Conservation (phyloP, 2,329 filamentous ascomycete genomes). For the Graphilbum sp. region DNA sequence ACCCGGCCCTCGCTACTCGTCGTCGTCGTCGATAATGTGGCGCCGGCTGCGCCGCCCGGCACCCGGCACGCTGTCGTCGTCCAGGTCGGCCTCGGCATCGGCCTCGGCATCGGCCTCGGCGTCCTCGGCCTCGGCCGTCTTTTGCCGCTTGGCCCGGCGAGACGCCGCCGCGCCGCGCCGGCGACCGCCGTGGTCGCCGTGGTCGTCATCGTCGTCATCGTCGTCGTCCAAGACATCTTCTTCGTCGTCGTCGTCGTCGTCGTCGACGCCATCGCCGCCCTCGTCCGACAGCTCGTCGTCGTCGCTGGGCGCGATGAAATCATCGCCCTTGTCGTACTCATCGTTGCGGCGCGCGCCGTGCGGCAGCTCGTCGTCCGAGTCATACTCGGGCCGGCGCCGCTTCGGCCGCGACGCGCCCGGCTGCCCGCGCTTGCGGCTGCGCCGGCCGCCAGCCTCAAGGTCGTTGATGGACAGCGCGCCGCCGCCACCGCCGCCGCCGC, state of each 20-base stretch:
- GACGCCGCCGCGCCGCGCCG: constrained; percentile 2
- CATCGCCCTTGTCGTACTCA: constrained; percentile 66
- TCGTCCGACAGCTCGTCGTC: constrained; percentile 51
- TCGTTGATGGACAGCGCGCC: constrained; percentile 49
- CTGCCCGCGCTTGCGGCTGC: constrained; percentile 33
- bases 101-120: constrained; percentile 35
- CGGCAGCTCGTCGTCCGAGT: constrained; percentile 59
- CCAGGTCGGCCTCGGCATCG: constrained; percentile 31
- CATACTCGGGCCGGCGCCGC: constrained; percentile 46
- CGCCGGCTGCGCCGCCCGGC: constrained; percentile 31
- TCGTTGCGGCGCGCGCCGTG: constrained; percentile 46
- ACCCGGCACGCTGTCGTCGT: constrained; percentile 22
- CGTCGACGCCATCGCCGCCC: constrained; percentile 38
- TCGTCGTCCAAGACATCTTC: constrained; percentile 26
- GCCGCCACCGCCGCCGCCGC: constrained; percentile 15
- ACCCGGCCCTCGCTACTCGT: no score
- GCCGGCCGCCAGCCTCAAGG: constrained; percentile 38
- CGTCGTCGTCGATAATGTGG: constrained; percentile 44
- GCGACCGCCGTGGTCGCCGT: constrained; percentile 15
- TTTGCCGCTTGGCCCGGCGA: constrained; percentile 31
- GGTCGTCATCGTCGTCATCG: constrained; percentile 34
- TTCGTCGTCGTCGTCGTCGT: constrained; percentile 17
- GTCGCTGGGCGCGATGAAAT: constrained; percentile 61
- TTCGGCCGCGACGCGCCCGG: constrained; percentile 33
- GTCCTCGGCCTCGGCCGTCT: constrained; percentile 29